Percentiles rank a stretch among this genome's conserved stretches.
Evolutionary conservation across 768 basidiomycete species (phyloP).

Genomic region (Amanita brunnescens): DNA sequence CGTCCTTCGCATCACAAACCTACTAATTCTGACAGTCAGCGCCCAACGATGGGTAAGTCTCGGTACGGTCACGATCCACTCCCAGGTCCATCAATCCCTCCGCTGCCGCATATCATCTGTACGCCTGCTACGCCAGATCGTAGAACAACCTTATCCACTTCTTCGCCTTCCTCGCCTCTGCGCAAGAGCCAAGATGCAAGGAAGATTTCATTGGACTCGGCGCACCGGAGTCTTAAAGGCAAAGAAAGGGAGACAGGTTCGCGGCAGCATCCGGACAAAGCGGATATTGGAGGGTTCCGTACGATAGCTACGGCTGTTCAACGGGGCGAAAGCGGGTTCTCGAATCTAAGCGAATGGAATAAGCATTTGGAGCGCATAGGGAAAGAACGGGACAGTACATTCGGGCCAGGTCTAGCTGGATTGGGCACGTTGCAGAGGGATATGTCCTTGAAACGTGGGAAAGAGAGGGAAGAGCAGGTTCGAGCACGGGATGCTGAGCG

Average conservation of each 20-base stretch:
- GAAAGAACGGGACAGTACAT: slow-evolving; percentile 26
- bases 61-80: not conserved
- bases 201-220: not conserved
- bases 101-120: slow-evolving; percentile 20
- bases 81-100: slow-evolving; percentile 3
- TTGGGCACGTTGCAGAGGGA: slow-evolving; percentile 37
- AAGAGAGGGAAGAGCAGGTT: slow-evolving; percentile 28
- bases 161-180: not conserved
- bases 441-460: slow-evolving; percentile 28
- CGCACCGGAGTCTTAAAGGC: slow-evolving; percentile 12
- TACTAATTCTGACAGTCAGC: slow-evolving; percentile 12
- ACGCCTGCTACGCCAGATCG: slow-evolving; percentile 24
- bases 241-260: slow-evolving; percentile 20
- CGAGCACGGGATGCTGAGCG: slow-evolving; percentile 16
- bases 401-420: slow-evolving; percentile 35
- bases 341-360: slow-evolving; percentile 21
- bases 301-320: slow-evolving; percentile 28
- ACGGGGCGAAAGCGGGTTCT: slow-evolving; percentile 23
- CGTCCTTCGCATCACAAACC: slow-evolving; percentile 19
- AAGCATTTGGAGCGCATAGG: slow-evolving; percentile 19
- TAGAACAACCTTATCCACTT: not conserved
- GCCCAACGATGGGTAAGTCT: not conserved
- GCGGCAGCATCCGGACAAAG: slow-evolving; percentile 13
- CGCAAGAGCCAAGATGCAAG: not conserved
- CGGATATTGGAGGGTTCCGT: slow-evolving; percentile 52